Evolutionary conservation across 2,329 filamentous ascomycete species (phyloP).

Genomic region (Pyricularia sp.): DNA sequence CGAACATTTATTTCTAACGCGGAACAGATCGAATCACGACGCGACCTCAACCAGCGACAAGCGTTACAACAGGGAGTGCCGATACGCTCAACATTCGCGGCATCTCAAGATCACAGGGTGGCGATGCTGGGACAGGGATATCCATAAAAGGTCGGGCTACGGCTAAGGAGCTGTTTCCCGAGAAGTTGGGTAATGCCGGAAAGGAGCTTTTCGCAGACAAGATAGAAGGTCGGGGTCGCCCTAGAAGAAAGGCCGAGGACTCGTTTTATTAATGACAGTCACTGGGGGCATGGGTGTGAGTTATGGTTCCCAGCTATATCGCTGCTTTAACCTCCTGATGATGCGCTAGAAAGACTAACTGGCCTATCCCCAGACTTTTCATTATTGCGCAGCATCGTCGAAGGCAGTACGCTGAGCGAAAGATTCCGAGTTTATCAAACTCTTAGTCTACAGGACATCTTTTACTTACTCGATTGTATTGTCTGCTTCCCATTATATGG

Average conservation of each 20-base stretch:
- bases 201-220: conserved; percentile 58
- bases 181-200: conserved; percentile 35
- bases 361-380: background rate
- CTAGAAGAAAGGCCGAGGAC: conserved; percentile 58
- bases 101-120: conserved; percentile 31
- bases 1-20: background rate
- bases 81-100: conserved; percentile 48
- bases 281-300: background rate
- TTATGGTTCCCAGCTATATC: background rate
- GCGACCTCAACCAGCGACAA: background rate
- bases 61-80: conserved; percentile 3
- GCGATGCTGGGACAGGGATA: conserved; percentile 34
- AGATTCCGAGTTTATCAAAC: no score
- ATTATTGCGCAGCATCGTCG: background rate
- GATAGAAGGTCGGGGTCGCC: conserved; percentile 41
- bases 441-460: background rate
- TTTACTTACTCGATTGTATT: background rate
- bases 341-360: background rate
- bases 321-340: background rate
- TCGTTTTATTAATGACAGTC: conserved; percentile 45
- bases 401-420: no score
- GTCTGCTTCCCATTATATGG: background rate
- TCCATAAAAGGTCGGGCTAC: conserved; percentile 52
- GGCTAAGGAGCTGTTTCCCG: conserved; percentile 57
- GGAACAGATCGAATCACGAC: conserved; percentile 2